Evolutionary conservation across 108 stramenopile species (phyloP), one percentile per base, ranked within the genome.

Genomic region (Epithemia pelagica): DNA sequence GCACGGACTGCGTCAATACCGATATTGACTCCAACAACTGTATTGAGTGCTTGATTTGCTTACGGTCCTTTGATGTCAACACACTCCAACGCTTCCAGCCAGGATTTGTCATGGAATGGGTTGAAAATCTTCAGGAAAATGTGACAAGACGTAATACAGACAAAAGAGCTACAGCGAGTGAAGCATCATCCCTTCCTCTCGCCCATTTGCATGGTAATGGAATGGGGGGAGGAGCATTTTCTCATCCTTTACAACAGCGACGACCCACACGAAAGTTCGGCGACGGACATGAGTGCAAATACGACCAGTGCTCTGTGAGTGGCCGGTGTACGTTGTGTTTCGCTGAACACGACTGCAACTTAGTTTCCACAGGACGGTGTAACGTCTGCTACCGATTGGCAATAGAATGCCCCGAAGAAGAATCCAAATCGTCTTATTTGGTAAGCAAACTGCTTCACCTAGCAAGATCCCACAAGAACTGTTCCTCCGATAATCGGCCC

Each of bases 41-140:
- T 32, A 29, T 70, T 0, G 62, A 64, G 0, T 88, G 87, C 52
- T 71, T 75, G 0, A 60, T 74, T 24, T 95, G 94, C 52, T 65
- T 73, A 1, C 59, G 67, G 37, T 28, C 30, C 2, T 95, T 88
- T 71, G 87, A 91, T 66, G 76, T 86, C 22, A 89, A 95, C 74
- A 73, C 84, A 18, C 88, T 95, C 70, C 93, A 94, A 61, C 58
- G 71, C 15, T 76, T 93, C 3, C 91, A 92, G 65, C 91, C 91
- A 0, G 91, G 91, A 26, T 61, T 86, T 53, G 59, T 30, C 5
- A 59, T 68, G n/a, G 52, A 65, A 8, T 75, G 74, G 78, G 32
- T 58, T 5, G 56, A 58, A 58, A 58, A 23, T 23, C 22, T 51
- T 21, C 26, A 58, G 21, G 28, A 54, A 53, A n/a, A n/a, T 18